Percentiles rank a stretch among this genome's conserved stretches.
Evolutionary conservation across 192 early-diverging fungal species (phyloP).

Genomic region (Coemansia sp.): DNA sequence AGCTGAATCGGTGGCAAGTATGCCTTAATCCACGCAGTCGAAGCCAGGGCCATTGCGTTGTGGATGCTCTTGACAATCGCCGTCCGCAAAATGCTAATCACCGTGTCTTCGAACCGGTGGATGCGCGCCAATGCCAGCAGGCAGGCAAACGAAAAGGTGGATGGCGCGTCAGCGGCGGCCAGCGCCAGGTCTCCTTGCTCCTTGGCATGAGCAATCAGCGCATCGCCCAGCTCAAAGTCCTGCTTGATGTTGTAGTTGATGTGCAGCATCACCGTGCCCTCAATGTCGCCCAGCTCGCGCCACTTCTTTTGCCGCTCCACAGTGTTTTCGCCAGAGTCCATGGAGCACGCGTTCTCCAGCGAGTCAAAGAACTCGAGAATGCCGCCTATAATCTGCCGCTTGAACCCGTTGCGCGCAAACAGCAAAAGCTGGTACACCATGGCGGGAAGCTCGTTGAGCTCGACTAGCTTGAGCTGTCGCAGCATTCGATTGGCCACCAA

Average conservation of each 20-base stretch:
- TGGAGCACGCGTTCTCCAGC: constrained; percentile 32
- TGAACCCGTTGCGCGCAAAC: constrained; percentile 65
- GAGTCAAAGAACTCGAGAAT: constrained; percentile 64
- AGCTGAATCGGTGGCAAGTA: constrained; percentile 5
- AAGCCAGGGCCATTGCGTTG: constrained; percentile 15
- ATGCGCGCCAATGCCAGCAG: constrained; percentile 70
- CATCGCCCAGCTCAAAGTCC: constrained; percentile 61
- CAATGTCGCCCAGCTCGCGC: constrained; percentile 58
- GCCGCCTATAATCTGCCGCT: constrained; percentile 59
- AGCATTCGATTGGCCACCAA: constrained; percentile 31
- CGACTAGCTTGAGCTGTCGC: constrained; percentile 27
- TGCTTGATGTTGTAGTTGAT: constrained; percentile 74
- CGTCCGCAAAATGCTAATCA: constrained; percentile 35
- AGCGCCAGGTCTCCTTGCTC: constrained; percentile 49
- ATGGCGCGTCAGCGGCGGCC: constrained; percentile 19
- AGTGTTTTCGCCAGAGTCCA: not conserved
- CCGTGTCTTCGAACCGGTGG: constrained; percentile 70
- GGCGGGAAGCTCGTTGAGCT: constrained; percentile 60
- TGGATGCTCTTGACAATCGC: constrained; percentile 24
- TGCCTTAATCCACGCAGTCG: constrained; percentile 15
- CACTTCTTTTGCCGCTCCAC: constrained; percentile 12
- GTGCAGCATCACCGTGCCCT: constrained; percentile 73
- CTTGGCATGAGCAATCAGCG: constrained; percentile 55
- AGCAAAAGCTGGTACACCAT: constrained; percentile 71
- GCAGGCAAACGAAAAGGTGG: constrained; percentile 69